Conservation (phyloP, 2,329 filamentous ascomycete species). For the Penicillium sp. region DNA sequence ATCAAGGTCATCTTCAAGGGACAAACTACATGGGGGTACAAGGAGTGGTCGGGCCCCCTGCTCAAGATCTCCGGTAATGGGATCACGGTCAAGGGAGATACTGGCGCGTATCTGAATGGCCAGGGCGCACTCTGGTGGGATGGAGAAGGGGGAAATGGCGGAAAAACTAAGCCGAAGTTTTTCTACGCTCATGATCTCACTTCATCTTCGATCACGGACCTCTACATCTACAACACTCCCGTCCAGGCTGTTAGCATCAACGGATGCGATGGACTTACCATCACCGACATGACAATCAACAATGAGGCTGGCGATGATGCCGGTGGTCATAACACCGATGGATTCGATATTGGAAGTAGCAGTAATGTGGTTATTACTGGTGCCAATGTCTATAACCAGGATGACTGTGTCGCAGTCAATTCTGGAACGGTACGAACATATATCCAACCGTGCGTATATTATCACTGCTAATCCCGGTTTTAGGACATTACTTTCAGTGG, state of each 20-base stretch:
- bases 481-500: slow-evolving; percentile 53
- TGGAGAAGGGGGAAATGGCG: slow-evolving; percentile 62
- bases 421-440: slow-evolving; percentile 44
- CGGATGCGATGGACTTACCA: slow-evolving; percentile 53
- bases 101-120: slow-evolving; percentile 16
- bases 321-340: slow-evolving; percentile 62
- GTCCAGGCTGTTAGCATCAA: slow-evolving; percentile 43
- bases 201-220: slow-evolving; percentile 34
- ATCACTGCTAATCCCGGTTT: neutral
- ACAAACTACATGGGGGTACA: slow-evolving; percentile 23
- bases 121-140: slow-evolving; percentile 62
- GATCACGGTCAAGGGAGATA: slow-evolving; percentile 20
- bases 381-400: slow-evolving; percentile 63
- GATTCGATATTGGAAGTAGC: slow-evolving; percentile 60
- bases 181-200: slow-evolving; percentile 52
- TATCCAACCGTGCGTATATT: neutral
- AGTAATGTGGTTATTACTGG: slow-evolving; percentile 56
- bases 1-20: slow-evolving; percentile 21
- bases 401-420: slow-evolving; percentile 65
- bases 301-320: slow-evolving; percentile 58
- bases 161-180: slow-evolving; percentile 68
- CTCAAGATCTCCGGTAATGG: slow-evolving; percentile 20
- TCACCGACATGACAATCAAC: slow-evolving; percentile 61
- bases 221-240: slow-evolving; percentile 40
- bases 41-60: slow-evolving; percentile 22